A percentile compares a stretch with the other conserved stretches of the same genome.
These are phyloP conservation scores for Harrya chromipes DNA, from an alignment of 768 basidiomycete genomes.

Conservation along the genomic window DNA sequence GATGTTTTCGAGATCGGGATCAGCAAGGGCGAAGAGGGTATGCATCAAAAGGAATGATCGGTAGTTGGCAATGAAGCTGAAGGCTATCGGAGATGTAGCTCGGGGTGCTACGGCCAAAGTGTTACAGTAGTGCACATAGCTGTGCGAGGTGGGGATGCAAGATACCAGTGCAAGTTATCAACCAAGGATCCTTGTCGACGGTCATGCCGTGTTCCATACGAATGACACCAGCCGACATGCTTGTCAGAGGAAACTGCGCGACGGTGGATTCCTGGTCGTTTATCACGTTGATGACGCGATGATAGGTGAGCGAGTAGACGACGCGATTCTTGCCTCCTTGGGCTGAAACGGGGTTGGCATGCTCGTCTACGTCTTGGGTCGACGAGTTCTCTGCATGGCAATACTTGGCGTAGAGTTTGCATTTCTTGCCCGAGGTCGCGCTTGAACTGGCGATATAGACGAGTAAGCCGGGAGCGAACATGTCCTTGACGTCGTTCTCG, in stretches of 20 bases:
- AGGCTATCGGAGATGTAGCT: slow-evolving; percentile 16
- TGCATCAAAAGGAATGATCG: slow-evolving; percentile 21
- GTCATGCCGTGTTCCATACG: slow-evolving; percentile 17
- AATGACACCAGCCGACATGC: slow-evolving; percentile 16
- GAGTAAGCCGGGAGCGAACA: slow-evolving; percentile 24
- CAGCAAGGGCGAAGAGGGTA: slow-evolving; percentile 20
- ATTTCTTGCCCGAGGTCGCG: slow-evolving; percentile 15
- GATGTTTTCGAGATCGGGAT: slow-evolving; percentile 15
- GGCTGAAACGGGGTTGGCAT: slow-evolving; percentile 11
- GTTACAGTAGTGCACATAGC: neutral
- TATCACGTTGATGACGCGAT: slow-evolving; percentile 4
- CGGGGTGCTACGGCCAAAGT: slow-evolving; percentile 4
- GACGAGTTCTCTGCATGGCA: slow-evolving; percentile 3
- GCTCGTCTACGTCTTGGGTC: slow-evolving; percentile 10
- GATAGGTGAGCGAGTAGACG: slow-evolving; percentile 18
- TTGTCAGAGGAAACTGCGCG: slow-evolving; percentile 4
- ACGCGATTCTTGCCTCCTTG: slow-evolving; percentile 21
- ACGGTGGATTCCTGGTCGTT: neutral
- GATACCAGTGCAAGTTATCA: slow-evolving; percentile 8
- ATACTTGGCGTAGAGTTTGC: slow-evolving; percentile 23
- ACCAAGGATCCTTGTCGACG: slow-evolving; percentile 14
- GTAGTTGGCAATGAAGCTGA: slow-evolving; percentile 19
- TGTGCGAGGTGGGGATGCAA: neutral
- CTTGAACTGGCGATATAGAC: slow-evolving; percentile 18
- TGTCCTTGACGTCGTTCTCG: slow-evolving; percentile 15